These are phyloP conservation scores for Apiotrichum akiyoshidainum DNA, from an alignment of 1,284 basidiomycete genomes.

Conservation along the genomic window DNA sequence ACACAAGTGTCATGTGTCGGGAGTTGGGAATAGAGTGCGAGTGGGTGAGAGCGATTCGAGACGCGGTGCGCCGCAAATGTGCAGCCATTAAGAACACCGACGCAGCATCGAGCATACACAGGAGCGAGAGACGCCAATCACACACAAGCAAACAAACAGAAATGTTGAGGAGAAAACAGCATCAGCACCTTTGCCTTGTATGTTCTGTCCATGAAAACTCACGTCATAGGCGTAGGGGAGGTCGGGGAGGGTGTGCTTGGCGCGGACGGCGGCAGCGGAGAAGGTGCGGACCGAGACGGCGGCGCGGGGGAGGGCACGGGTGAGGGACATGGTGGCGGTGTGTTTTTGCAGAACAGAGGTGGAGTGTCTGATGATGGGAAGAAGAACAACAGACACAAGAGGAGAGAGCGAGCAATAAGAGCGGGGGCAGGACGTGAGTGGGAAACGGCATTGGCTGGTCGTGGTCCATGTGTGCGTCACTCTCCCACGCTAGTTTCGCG, in stretches of 20 bases:
- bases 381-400: no score
- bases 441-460: no score
- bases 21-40: neutral
- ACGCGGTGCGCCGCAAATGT: neutral
- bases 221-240: constrained; percentile 90
- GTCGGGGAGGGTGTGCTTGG: constrained; percentile 62
- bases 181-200: no score
- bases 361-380: no score
- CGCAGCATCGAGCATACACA: no score
- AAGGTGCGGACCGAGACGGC: constrained; percentile 13
- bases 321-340: constrained; percentile 13
- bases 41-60: neutral
- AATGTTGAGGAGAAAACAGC: neutral
- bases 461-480: no score
- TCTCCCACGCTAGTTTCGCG: no score
- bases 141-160: neutral
- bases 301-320: constrained; percentile 20
- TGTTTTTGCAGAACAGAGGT: neutral
- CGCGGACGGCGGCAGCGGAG: constrained; percentile 20
- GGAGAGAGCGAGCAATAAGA: no score
- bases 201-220: constrained; percentile 31
- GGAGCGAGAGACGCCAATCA: neutral
- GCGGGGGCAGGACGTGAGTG: no score
- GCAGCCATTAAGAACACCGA: neutral
- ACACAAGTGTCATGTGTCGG: neutral